Base-by-base conservation (phyloP, 805 yeast genomes). In the Candida caryicola region DNA sequence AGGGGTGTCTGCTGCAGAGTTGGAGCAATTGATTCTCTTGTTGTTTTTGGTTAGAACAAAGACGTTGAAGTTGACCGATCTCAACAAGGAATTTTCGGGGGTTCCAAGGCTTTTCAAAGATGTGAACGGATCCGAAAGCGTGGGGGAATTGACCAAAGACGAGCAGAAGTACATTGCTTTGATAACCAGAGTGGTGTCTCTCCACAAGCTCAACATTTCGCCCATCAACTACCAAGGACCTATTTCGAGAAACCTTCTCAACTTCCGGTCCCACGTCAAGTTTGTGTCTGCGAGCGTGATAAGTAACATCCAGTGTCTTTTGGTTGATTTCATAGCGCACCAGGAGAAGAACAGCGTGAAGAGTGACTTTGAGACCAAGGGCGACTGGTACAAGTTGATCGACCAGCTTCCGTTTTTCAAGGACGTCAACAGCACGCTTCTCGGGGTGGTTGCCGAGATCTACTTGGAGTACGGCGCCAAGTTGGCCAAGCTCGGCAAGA, bases 231-330 rank as follows among this genome's bases (percentile, higher is more conserved):
- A 58, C 37, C 73, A 74, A 31, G 90, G 90, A 2, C 89, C 88
- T 10, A 68, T 87, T 23, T 84, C 87, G 13, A 76, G 82, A 47
- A 73, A 77, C 27, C 64, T 86, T 25, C 65, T 85, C 34, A 74
- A 78, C 31, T 84, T 82, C 56, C 74, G 89, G 52, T 81, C 88
- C 14, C 77, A 79, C 39, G 56, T 83, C 33, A 71, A 78, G 38
- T 74, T 74, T 33, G 57, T 83, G 33, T 72, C 72, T 21, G 62
- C 59, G 16, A 71, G 70, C 29, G 54, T 79, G 18, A 72, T 77
- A 43, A 80, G 79, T 45, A 59, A 81, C n/a, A 55, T 79, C 19
- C 83, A 79, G 47, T 49, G 68, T 70, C 33, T 72, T 69, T 35
- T 51, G 69, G 41, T 74, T 70, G 52, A 77, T 80, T 15, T 69